A percentile compares a stretch with the other conserved stretches of the same genome.
These are phyloP conservation scores for Umbelopsis ramanniana DNA, from an alignment of 192 early-diverging fungal genomes.

Conservation along the genomic window DNA sequence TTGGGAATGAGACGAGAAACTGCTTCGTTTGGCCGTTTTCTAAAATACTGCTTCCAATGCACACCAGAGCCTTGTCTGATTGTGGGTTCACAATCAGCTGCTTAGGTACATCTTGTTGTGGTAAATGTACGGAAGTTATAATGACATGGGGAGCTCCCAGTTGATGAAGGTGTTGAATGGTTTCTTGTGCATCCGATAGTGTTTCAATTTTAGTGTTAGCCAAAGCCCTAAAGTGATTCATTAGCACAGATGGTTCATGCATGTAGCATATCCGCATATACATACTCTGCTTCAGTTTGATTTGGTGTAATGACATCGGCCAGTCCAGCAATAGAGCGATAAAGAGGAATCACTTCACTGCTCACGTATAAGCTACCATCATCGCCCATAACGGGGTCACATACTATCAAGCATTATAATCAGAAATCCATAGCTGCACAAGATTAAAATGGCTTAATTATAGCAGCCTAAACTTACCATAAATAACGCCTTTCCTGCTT, in stretches of 20 bases:
- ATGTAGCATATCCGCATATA: neutral
- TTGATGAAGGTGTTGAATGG: conserved; percentile 66
- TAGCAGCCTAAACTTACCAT: conserved; percentile 43
- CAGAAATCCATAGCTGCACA: too few relatives aligned
- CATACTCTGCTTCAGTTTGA: conserved; percentile 85
- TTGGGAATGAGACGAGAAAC: conserved; percentile 78
- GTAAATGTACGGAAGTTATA: conserved; percentile 73
- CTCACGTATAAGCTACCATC: conserved; percentile 84
- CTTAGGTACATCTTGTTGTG: conserved; percentile 29
- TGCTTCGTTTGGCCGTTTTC: conserved; percentile 29
- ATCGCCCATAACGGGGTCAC: conserved; percentile 94
- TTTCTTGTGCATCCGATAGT: conserved; percentile 54
- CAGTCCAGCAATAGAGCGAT: conserved; percentile 68
- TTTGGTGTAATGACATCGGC: conserved; percentile 90
- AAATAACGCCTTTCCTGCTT: conserved; percentile 52
- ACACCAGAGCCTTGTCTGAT: neutral
- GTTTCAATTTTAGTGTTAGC: conserved; percentile 58
- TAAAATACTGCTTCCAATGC: conserved; percentile 9
- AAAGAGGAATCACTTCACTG: conserved; percentile 75
- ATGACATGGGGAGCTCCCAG: conserved; percentile 71
- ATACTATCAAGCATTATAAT: conserved; percentile 41
- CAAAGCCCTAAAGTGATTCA: conserved; percentile 44
- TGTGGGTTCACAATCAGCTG: neutral
- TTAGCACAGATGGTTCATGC: too few relatives aligned
- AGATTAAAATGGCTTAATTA: neutral